A percentile compares a stretch with the other conserved stretches of the same genome.
These are phyloP conservation scores for Kodamaea hsintzibuensis DNA, from an alignment of 805 yeast species.

Conservation along the genomic window DNA sequence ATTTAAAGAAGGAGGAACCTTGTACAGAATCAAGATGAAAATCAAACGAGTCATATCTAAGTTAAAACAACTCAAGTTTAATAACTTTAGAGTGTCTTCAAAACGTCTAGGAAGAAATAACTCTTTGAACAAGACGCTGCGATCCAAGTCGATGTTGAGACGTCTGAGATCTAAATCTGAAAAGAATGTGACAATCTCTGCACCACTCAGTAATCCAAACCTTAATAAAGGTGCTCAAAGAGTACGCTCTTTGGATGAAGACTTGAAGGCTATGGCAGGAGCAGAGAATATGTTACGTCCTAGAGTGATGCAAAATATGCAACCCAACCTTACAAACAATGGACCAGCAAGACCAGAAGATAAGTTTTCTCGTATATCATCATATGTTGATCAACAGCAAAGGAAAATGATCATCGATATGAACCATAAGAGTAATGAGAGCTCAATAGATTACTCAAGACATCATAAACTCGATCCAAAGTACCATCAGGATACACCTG, in stretches of 20 bases:
- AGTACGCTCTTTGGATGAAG: slow-evolving; percentile 22
- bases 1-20: slow-evolving; percentile 31
- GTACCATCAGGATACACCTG: slow-evolving; percentile 1
- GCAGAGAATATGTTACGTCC: slow-evolving; percentile 20
- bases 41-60: slow-evolving; percentile 25
- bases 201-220: slow-evolving; percentile 34
- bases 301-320: background rate
- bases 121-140: background rate
- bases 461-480: slow-evolving; percentile 11
- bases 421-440: slow-evolving; percentile 5
- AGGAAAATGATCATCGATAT: slow-evolving; percentile 13
- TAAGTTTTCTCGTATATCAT: slow-evolving; percentile 24
- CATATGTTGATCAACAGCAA: slow-evolving; percentile 29
- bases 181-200: slow-evolving; percentile 19
- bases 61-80: slow-evolving; percentile 19
- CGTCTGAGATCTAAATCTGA: slow-evolving; percentile 1
- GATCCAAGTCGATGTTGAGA: background rate
- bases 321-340: background rate
- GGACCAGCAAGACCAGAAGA: slow-evolving; percentile 10
- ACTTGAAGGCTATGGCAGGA: slow-evolving; percentile 24
- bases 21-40: slow-evolving; percentile 32
- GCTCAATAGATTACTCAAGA: slow-evolving; percentile 10
- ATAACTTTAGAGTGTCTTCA: slow-evolving; percentile 26
- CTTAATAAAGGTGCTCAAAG: slow-evolving; percentile 14
- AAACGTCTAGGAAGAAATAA: slow-evolving; percentile 21